A percentile compares a stretch with the other conserved stretches of the same genome.
These are phyloP conservation scores for Aspergillus heteromorphus DNA, from an alignment of 495 filamentous ascomycete species.

Conservation along the genomic window DNA sequence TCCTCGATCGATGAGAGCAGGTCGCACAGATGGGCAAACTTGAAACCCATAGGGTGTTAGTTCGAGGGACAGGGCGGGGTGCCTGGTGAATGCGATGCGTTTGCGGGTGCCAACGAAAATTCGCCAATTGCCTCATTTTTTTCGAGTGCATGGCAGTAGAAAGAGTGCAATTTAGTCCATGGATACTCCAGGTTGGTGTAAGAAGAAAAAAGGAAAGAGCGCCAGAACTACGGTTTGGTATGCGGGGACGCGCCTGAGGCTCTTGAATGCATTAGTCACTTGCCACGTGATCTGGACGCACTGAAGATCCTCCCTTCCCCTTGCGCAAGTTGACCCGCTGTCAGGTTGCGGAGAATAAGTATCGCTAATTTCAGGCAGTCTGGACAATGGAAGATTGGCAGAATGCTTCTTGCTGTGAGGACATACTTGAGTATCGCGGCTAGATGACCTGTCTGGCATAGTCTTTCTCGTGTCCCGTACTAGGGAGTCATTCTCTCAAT, in stretches of 20 bases:
- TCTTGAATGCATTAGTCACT: conserved; percentile 36
- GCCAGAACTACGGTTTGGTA: not conserved
- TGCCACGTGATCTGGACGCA: conserved; percentile 34
- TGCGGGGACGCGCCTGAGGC: conserved; percentile 26
- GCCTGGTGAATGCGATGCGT: not conserved
- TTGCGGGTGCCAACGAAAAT: too few relatives aligned
- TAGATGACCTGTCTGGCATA: too few relatives aligned
- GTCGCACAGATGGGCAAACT: conserved; percentile 56
- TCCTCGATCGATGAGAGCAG: conserved; percentile 51
- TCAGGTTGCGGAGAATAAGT: too few relatives aligned
- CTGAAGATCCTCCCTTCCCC: too few relatives aligned
- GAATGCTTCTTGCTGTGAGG: too few relatives aligned
- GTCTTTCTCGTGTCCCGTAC: too few relatives aligned
- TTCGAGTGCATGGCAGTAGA: not conserved
- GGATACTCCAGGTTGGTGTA: too few relatives aligned
- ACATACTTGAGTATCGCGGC: too few relatives aligned
- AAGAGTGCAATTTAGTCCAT: not conserved
- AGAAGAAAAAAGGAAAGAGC: not conserved
- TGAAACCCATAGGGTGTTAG: conserved; percentile 55
- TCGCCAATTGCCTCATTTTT: not conserved
- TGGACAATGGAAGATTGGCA: too few relatives aligned
- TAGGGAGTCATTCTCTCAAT: too few relatives aligned
- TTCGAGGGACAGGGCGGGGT: not conserved
- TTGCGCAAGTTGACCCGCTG: too few relatives aligned
- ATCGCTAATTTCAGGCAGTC: too few relatives aligned